Conservation (phyloP, 192 early-diverging fungal species). For the Thoreauomyces humboldtii region DNA sequence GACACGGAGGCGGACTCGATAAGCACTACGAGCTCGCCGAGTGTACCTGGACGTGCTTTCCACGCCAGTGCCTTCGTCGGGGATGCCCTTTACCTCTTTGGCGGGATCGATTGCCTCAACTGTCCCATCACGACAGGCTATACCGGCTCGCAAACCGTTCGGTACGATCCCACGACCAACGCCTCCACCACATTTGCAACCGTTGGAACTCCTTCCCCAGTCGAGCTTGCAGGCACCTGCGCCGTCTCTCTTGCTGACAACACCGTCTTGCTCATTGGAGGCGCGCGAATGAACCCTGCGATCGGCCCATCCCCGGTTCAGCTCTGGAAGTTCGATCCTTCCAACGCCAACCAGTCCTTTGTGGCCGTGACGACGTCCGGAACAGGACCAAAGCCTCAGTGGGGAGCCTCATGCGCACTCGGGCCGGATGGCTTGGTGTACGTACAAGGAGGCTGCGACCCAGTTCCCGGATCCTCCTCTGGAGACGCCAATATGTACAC, state of each 20-base stretch:
- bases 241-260: constrained; percentile 5
- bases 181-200: constrained; percentile 1
- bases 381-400: constrained; percentile 5
- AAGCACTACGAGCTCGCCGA: background rate
- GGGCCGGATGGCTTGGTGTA: constrained; percentile 1
- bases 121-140: background rate
- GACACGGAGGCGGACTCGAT: constrained; percentile 3
- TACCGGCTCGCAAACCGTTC: background rate
- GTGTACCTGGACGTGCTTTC: constrained; percentile 12
- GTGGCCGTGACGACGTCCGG: constrained; percentile 8
- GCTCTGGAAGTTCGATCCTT: constrained; percentile 22
- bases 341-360: background rate
- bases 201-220: background rate
- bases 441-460: constrained; percentile 31
- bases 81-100: constrained; percentile 18
- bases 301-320: background rate
- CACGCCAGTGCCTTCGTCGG: constrained; percentile 9
- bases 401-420: constrained; percentile 12
- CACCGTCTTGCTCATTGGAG: constrained; percentile 20
- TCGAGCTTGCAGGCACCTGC: constrained; percentile 11
- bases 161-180: background rate
- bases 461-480: background rate
- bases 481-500: constrained; percentile 7
- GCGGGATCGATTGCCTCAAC: constrained; percentile 19
- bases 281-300: background rate